A percentile compares a stretch with the other conserved stretches of the same genome.
Conservation (phyloP, 1,139 yeast genomes). For the Saccharomyces pastorianus region DNA sequence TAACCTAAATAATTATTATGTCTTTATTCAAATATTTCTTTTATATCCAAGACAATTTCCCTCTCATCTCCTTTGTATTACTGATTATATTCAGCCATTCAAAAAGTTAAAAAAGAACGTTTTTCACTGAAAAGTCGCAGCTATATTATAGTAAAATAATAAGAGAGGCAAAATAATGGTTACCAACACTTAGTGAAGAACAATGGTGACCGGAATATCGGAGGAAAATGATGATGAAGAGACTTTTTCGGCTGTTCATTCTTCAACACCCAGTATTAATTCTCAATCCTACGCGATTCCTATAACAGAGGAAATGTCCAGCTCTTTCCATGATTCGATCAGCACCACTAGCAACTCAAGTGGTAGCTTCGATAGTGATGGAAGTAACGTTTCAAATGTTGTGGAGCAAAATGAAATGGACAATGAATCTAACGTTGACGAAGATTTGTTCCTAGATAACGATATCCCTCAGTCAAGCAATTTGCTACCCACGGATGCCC, state of each 20-base stretch:
- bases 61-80: background rate
- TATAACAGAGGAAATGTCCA: slow-evolving; percentile 13
- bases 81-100: background rate
- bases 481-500: slow-evolving; percentile 15
- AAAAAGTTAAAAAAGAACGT: background rate
- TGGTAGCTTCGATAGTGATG: background rate
- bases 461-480: slow-evolving; percentile 14
- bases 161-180: background rate
- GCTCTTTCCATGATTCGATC: slow-evolving; percentile 5
- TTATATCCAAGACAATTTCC: background rate
- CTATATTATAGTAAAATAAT: background rate
- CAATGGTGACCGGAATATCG: background rate
- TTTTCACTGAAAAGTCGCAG: background rate
- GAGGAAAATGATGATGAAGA: slow-evolving; percentile 4
- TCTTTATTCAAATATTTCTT: background rate
- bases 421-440: slow-evolving; percentile 6
- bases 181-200: background rate
- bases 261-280: slow-evolving; percentile 24
- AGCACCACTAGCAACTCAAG: background rate
- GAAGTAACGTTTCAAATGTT: background rate
- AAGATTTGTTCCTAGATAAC: slow-evolving; percentile 15
- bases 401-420: slow-evolving; percentile 1
- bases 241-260: slow-evolving; percentile 5
- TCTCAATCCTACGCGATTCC: slow-evolving; percentile 28
- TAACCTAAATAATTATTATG: background rate